phyloP scores from a whole-genome alignment of 148 eudicot genomes.

The Fagopyrum esculentum region DNA sequence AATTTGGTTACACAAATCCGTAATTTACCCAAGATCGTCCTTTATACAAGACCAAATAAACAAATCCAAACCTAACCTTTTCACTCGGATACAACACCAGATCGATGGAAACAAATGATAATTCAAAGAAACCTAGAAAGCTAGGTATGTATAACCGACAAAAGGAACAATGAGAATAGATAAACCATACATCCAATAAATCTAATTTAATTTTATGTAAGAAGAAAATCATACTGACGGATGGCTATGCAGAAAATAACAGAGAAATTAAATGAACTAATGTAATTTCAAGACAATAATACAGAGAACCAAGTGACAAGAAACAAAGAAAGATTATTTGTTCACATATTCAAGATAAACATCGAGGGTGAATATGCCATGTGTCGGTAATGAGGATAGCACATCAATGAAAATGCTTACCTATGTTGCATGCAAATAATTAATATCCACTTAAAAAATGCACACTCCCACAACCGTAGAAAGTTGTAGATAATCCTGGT shows the following conservation, averaged over 20 bases:
- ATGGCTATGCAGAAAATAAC: not conserved
- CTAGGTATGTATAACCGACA: too few relatives aligned
- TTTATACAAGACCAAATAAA: too few relatives aligned
- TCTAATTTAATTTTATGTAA: constrained; percentile 7
- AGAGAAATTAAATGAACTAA: not conserved
- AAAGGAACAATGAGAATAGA: too few relatives aligned
- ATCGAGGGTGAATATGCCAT: not conserved
- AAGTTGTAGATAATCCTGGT: constrained; percentile 69
- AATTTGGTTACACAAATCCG: too few relatives aligned
- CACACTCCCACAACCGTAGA: constrained; percentile 79
- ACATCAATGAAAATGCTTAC: not conserved
- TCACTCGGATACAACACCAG: too few relatives aligned
- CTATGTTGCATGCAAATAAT: not conserved
- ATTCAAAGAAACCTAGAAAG: too few relatives aligned
- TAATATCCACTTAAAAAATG: constrained; percentile 52
- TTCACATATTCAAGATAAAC: not conserved
- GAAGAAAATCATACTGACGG: not conserved
- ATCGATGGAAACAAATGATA: too few relatives aligned
- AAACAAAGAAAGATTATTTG: not conserved
- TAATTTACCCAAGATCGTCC: too few relatives aligned
- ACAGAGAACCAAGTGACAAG: not conserved
- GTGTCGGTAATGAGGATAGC: not conserved
- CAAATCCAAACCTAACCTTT: too few relatives aligned
- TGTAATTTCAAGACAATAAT: not conserved
- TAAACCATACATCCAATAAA: too few relatives aligned